Evolutionary conservation across 495 filamentous ascomycete species (phyloP).

Genomic region (Hypomontagnella monticulosa): DNA sequence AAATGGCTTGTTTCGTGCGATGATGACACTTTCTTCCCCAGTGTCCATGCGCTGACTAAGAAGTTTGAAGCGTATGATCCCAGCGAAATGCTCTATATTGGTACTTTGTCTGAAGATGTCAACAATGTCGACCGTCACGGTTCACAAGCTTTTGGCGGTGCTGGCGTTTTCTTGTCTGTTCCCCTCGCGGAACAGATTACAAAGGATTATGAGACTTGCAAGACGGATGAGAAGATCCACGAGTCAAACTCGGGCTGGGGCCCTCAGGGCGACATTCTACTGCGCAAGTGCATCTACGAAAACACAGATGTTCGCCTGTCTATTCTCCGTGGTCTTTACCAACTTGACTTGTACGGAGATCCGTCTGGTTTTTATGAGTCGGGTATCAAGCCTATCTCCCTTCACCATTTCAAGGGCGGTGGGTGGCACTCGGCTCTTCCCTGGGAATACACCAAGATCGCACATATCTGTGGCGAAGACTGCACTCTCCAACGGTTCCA

Average conservation of each 20-base stretch:
- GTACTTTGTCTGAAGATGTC: slow-evolving; percentile 73
- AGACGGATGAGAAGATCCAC: slow-evolving; percentile 59
- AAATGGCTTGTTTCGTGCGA: slow-evolving; percentile 77
- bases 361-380: slow-evolving; percentile 75
- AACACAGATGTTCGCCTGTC: slow-evolving; percentile 69
- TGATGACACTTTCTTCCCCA: slow-evolving; percentile 80
- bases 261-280: slow-evolving; percentile 70
- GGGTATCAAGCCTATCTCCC: slow-evolving; percentile 68
- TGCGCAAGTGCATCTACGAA: slow-evolving; percentile 73
- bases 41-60: slow-evolving; percentile 67
- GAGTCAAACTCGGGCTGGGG: slow-evolving; percentile 65
- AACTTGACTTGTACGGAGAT: slow-evolving; percentile 73
- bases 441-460: slow-evolving; percentile 71
- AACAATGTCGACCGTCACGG: slow-evolving; percentile 74
- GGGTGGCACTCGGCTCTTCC: slow-evolving; percentile 63
- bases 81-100: slow-evolving; percentile 69
- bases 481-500: slow-evolving; percentile 73
- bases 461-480: slow-evolving; percentile 70
- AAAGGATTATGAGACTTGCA: slow-evolving; percentile 65
- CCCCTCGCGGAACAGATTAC: slow-evolving; percentile 69
- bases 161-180: slow-evolving; percentile 74
- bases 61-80: slow-evolving; percentile 61
- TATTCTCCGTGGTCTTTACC: slow-evolving; percentile 69
- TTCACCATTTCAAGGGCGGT: slow-evolving; percentile 72
- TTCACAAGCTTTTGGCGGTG: slow-evolving; percentile 76